These are phyloP conservation scores for Trichodelitschia bisporula DNA, from an alignment of 495 filamentous ascomycete species.

Conservation along the genomic window DNA sequence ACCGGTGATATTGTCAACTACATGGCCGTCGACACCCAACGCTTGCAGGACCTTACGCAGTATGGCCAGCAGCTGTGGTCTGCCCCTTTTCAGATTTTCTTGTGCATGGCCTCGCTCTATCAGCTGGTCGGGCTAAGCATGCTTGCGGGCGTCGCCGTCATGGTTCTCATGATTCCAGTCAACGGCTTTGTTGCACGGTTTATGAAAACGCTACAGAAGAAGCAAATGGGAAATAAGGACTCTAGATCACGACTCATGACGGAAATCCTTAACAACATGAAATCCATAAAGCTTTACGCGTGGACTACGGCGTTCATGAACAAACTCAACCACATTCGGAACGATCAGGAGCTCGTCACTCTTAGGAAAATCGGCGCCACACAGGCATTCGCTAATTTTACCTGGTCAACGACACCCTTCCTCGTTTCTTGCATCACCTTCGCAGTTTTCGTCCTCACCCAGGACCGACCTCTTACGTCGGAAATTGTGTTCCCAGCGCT, in stretches of 20 bases:
- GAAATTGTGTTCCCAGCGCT: constrained; percentile 91
- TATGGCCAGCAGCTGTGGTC: constrained; percentile 90
- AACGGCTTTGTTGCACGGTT: constrained; percentile 80
- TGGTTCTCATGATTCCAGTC: constrained; percentile 93
- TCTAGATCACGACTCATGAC: constrained; percentile 80
- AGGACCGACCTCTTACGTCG: constrained; percentile 58
- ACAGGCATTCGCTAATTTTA: constrained; percentile 87
- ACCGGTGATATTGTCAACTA: constrained; percentile 98
- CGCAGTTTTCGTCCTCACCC: constrained; percentile 72
- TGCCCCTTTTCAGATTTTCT: constrained; percentile 82
- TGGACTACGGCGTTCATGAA: constrained; percentile 96
- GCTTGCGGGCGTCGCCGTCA: constrained; percentile 87
- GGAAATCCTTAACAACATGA: constrained; percentile 98
- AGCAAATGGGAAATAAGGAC: constrained; percentile 99
- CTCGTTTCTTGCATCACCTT: constrained; percentile 95
- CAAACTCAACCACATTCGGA: constrained; percentile 82
- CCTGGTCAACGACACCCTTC: constrained; percentile 98
- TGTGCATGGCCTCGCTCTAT: constrained; percentile 92
- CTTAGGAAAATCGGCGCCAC: constrained; percentile 88
- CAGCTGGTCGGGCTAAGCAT: constrained; percentile 80
- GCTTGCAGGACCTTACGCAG: constrained; percentile 83
- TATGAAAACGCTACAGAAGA: constrained; percentile 86
- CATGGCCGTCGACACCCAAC: constrained; percentile 94
- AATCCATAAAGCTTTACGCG: constrained; percentile 95
- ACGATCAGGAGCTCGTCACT: constrained; percentile 85